Percentiles rank a stretch among this genome's conserved stretches.
These are phyloP conservation scores for Monosporozyma siamensis DNA, from an alignment of 805 yeast species.

Conservation along the genomic window DNA sequence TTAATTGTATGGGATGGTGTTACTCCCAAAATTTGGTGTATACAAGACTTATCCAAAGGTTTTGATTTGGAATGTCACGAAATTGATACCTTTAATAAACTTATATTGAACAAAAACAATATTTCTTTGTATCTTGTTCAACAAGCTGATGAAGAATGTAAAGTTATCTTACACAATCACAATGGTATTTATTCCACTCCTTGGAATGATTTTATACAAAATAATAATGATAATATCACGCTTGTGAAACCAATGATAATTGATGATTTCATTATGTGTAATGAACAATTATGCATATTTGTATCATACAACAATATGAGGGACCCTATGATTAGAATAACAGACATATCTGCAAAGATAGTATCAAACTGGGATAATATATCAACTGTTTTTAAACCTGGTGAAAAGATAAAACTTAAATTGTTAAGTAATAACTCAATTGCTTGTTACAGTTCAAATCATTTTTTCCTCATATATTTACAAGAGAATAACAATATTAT, in stretches of 20 bases:
- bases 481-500: background rate
- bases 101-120: no score
- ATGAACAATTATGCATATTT: background rate
- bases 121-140: no score
- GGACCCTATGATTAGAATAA: background rate
- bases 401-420: background rate
- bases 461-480: background rate
- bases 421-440: background rate
- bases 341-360: background rate
- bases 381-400: background rate
- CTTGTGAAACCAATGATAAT: background rate
- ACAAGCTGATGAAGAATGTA: background rate
- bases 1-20: background rate
- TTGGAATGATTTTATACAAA: background rate
- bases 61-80: background rate
- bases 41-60: background rate
- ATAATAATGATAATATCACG: background rate
- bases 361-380: background rate
- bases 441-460: background rate
- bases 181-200: background rate
- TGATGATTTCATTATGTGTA: background rate
- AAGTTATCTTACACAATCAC: background rate
- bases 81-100: background rate
- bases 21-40: background rate
- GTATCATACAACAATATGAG: background rate